Base-by-base conservation (phyloP, 2,329 filamentous ascomycete genomes). In the Canariomyces notabilis region DNA sequence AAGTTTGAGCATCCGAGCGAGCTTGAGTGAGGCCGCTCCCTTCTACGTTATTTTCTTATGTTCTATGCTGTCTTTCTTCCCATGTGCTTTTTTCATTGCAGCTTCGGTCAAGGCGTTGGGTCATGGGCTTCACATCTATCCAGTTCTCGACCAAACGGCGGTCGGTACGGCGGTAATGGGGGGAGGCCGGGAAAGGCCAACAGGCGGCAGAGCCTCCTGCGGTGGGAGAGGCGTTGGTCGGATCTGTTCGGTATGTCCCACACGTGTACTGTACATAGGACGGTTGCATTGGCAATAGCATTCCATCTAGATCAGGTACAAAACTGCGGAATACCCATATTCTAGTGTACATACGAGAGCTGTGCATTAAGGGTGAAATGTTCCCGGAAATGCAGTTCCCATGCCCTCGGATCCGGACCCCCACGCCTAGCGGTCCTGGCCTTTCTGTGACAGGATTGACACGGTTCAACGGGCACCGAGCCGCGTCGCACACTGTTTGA, bases 1-100 rank as follows among this genome's bases (percentile, higher is more conserved):
- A 94, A 94, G 69, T 75, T 69, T 63, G 77, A 80, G 61, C 70
- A 73, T 52, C 74, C 74, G 18, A 63, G 61, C n/a, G 73, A 77
- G 56, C 35, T 54, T 22, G 44, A 39, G 35, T 47, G 34, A 37
- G 32, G n/a, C 15, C 15, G 6, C 7, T 29, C n/a, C n/a, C 9
- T 29, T 26, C 6, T 6, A 6, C 22, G 6, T 26, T 26, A 26
- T 6, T 21, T 6, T 12, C 34, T 7, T 2, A 15, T 3, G 22
- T 4, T 21, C 15, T n/a, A 8, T 26, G 19, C 7, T 19, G n/a
- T 39, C 29, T 16, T 11, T 19, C n/a, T 31, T n/a, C 20, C 8
- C 26, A 12, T 8, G 9, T 9, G 26, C 9, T 29, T 8, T 29
- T 29, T 29, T 29, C 9, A 12, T 9, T 29, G 14, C 26, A 29